Evolutionary conservation across 2,329 filamentous ascomycete genomes (phyloP).

Genomic region (Neonectria faginata): DNA sequence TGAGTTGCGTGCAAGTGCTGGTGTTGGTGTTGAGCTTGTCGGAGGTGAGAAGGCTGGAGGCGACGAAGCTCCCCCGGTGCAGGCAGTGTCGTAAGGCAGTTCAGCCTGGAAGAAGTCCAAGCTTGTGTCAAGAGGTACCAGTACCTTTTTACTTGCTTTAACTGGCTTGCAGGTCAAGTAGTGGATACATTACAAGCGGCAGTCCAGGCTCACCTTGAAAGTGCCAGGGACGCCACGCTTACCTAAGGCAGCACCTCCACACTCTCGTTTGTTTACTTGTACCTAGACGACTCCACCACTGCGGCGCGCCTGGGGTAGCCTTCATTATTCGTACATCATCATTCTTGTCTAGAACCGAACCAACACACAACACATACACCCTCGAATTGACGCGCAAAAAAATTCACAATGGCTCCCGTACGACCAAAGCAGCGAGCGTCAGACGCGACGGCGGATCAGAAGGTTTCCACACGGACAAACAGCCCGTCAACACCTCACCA

Average conservation of each 20-base stretch:
- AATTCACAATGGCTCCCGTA: conserved; percentile 59
- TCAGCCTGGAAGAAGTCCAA: conserved; percentile 56
- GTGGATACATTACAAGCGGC: conserved; percentile 28
- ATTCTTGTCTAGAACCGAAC: conserved; percentile 13
- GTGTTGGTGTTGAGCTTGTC: conserved; percentile 41
- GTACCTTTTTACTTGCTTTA: conserved; percentile 29
- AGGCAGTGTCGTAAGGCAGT: conserved; percentile 58
- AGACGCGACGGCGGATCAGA: conserved; percentile 40
- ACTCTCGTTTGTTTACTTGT: conserved; percentile 47
- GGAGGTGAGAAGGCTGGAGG: conserved; percentile 45
- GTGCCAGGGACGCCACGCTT: conserved; percentile 42
- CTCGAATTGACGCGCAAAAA: conserved; percentile 33
- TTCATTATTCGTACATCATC: conserved; percentile 30
- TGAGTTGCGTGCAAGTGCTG: conserved; percentile 11
- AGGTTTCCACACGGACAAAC: conserved; percentile 39
- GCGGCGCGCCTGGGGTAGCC: conserved; percentile 40
- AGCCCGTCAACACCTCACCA: conserved; percentile 55
- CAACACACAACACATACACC: conserved; percentile 15
- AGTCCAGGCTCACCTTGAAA: conserved; percentile 30
- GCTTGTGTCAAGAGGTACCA: conserved; percentile 40
- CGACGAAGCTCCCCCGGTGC: conserved; percentile 30
- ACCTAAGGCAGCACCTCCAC: conserved; percentile 38
- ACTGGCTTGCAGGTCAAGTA: conserved; percentile 20
- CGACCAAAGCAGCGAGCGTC: conserved; percentile 53
- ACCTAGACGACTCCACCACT: conserved; percentile 37